Evolutionary conservation across 768 basidiomycete species (phyloP).

Genomic region (Hygrocybe punicea): DNA sequence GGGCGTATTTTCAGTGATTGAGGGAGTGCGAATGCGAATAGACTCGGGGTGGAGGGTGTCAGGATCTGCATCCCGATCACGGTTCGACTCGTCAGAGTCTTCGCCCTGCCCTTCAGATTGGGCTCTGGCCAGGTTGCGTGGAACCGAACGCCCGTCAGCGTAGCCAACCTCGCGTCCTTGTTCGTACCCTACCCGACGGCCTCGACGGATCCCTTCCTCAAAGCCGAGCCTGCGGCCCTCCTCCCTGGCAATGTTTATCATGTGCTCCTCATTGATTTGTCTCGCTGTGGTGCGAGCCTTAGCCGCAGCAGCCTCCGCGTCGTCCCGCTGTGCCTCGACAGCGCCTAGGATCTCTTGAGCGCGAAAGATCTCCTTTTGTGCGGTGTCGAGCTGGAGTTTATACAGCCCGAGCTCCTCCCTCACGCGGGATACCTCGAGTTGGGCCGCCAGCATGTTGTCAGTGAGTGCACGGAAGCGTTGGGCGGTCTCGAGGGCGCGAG

Average conservation of each 20-base stretch:
- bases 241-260: slow-evolving; percentile 53
- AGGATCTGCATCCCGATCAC: neutral
- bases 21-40: slow-evolving; percentile 26
- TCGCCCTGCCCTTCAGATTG: neutral
- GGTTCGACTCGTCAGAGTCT: neutral
- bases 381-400: slow-evolving; percentile 39
- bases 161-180: neutral
- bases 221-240: slow-evolving; percentile 54
- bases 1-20: neutral
- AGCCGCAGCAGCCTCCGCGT: slow-evolving; percentile 54
- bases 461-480: slow-evolving; percentile 36
- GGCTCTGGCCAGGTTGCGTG: neutral
- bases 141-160: neutral
- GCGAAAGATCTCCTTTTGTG: slow-evolving; percentile 49
- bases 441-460: slow-evolving; percentile 26
- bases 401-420: slow-evolving; percentile 38
- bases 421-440: slow-evolving; percentile 37
- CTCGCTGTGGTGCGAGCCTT: slow-evolving; percentile 51
- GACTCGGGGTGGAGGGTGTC: neutral
- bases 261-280: slow-evolving; percentile 47
- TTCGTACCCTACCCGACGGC: neutral
- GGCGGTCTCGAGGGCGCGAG: slow-evolving; percentile 30
- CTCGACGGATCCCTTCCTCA: slow-evolving; percentile 41
- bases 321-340: slow-evolving; percentile 51
- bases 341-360: slow-evolving; percentile 49